Conservation (phyloP, 345 rosid genomes). For the Laguncularia racemosa region DNA sequence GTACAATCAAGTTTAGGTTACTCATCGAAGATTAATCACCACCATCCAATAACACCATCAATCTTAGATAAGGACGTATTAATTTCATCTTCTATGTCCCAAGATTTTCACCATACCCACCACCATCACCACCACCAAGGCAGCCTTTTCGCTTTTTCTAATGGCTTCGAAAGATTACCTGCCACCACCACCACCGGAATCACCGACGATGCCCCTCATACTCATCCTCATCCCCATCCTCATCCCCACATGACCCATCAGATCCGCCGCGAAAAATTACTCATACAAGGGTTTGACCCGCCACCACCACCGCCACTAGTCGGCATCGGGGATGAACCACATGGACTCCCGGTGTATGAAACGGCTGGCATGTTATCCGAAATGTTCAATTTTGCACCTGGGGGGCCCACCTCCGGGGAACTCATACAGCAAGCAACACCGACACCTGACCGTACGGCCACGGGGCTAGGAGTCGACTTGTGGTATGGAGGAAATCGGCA, state of each 20-base stretch:
- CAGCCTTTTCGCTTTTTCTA: constrained; percentile 61
- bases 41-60: constrained; percentile 8
- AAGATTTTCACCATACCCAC: neutral
- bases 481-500: too few species aligned
- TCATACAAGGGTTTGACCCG: constrained; percentile 31
- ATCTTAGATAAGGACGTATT: neutral
- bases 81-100: neutral
- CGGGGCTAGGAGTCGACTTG: too few species aligned
- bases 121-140: constrained; percentile 18
- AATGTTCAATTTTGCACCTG: constrained; percentile 77
- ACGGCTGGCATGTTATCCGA: constrained; percentile 88
- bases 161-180: constrained; percentile 63
- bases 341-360: constrained; percentile 47
- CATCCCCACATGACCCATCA: constrained; percentile 54
- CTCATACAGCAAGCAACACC: constrained; percentile 23
- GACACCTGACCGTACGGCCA: constrained; percentile 16
- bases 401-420: constrained; percentile 26
- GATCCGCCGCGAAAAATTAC: constrained; percentile 64
- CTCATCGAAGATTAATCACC: constrained; percentile 15
- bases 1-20: constrained; percentile 17
- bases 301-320: constrained; percentile 36
- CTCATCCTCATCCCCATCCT: too few species aligned
- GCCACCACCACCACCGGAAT: constrained; percentile 10
- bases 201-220: constrained; percentile 28
- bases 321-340: constrained; percentile 45